Evolutionary conservation across 139 green algal species (phyloP), one percentile per base, ranked within the genome.

Genomic region (Asterochloris sp.): DNA sequence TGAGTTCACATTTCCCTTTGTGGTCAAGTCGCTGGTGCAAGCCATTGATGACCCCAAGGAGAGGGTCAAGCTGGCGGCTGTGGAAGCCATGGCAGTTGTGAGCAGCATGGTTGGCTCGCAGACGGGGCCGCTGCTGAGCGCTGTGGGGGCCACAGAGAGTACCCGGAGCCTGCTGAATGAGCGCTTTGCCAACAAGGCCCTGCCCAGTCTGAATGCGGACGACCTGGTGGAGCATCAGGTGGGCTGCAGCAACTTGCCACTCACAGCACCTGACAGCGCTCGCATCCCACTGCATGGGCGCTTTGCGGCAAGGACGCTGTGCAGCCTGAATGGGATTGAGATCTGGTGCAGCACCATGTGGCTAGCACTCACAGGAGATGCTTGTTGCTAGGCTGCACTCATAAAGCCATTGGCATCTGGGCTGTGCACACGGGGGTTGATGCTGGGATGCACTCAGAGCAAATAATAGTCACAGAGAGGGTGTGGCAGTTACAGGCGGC

Each of bases 51-150:
- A 92, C 73, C n/a, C 62, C 64, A 86, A 88, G 75, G 81, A 86
- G 2, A 73, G 81, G 13, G 90, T 94, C 29, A 75, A 82, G 10
- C 74, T 85, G 12, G 85, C 89, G 15, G 89, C 88, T 8, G 68
- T 94, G 61, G 91, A 95, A 80, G 90, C 82, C 13, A 29, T 95
- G 61, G 91, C 88, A 11, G 80, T 88, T 64, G 85, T 90, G 67
- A 80, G 81, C 76, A 73, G 76, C 62, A 69, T 77, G 64, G 60
- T 82, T 38, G 85, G 82, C n/a, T 28, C 81, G 17, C 82, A 88
- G 60, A 78, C 93, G 60, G 74, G 80, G 61, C 76, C 77, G 0
- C 66, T 93, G 78, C 81, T 92, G 61, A 64, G 80, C 4, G 73
- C 79, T 0, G 76, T 61, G n/a, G 86, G 85, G 21, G 85, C 83